These are phyloP conservation scores for Leptosphaerulina australis DNA, from an alignment of 2,329 filamentous ascomycete genomes.

Conservation along the genomic window DNA sequence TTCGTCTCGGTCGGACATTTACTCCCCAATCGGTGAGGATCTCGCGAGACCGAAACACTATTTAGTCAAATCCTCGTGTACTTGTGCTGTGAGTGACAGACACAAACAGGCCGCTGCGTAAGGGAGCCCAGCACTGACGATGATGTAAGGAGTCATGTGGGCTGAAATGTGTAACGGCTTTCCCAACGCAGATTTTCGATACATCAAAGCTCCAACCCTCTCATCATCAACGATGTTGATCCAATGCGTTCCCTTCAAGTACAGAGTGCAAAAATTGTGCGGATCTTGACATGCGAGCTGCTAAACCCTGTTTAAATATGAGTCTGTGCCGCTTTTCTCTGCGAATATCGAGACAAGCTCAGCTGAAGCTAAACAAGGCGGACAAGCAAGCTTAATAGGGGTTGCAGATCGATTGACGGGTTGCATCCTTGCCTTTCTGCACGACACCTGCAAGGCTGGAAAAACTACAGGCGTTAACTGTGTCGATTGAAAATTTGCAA, in stretches of 20 bases:
- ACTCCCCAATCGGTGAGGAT: slow-evolving; percentile 15
- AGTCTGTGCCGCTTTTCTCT: neutral
- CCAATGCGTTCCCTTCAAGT: too few species aligned
- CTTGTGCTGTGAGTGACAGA: neutral
- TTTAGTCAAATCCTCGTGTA: neutral
- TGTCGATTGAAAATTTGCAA: too few species aligned
- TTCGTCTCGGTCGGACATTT: neutral
- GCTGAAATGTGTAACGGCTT: neutral
- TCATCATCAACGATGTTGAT: neutral
- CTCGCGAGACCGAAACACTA: neutral
- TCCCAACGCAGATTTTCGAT: neutral
- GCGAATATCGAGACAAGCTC: slow-evolving; percentile 9
- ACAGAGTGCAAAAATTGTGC: neutral
- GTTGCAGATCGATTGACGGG: slow-evolving; percentile 1
- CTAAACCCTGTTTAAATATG: too few species aligned
- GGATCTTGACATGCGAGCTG: too few species aligned
- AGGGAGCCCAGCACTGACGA: neutral
- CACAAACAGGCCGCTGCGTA: neutral
- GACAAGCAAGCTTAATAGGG: slow-evolving; percentile 8
- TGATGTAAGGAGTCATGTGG: slow-evolving; percentile 6
- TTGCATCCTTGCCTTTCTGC: too few species aligned
- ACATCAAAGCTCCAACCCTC: neutral
- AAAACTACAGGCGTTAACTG: too few species aligned
- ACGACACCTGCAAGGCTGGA: too few species aligned
- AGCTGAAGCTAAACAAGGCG: slow-evolving; percentile 5